Base-by-base conservation (phyloP, 176 grass and related monocot species). In the Olyra latifolia region DNA sequence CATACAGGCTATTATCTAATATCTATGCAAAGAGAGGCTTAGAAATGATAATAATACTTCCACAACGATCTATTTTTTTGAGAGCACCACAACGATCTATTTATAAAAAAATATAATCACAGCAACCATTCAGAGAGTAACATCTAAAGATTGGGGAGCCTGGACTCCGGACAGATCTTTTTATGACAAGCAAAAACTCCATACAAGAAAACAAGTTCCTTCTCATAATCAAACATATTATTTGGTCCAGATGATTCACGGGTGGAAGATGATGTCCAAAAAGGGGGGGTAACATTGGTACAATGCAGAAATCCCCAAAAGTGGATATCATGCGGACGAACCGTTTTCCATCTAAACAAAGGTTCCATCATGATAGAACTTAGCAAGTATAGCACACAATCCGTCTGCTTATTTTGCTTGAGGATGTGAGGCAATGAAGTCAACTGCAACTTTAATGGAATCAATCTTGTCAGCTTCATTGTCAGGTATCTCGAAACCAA, bases 401-500 rank as follows among this genome's bases (percentile, higher is more conserved):
- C 6, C 0, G 0, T 71, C 43, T 7, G 40, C 50, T 89, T 77
- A 89, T 81, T 89, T 89, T 6, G 87, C 87, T 59, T 89, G 78
- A 0, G 87, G 87, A 49, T 89, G 82, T 7, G 82, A 85, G 48
- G 87, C 77, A 13, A 89, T 89, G 72, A 89, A 89, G 48, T 89
- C 77, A 55, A 77, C 87, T 7, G 82, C 87, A 56, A 77, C 64
- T 81, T 89, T 89, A 62, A 89, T 48, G 22, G 87, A 85, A 47
- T 85, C 82, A 15, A 89, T 85, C 66, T 85, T 89, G 77, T 89
- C 87, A 89, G 87, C 65, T 58, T 89, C 87, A 41, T 65, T 66
- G 57, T 89, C 82, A 49, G 87, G 87, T 66, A 89, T 85, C 78
- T 89, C 87, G 1, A 81, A 89, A 58, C 77, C 40, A 22, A 89